Evolutionary conservation across 257 asterid genomes (phyloP).

Genomic region (Orobanche coerulescens): DNA sequence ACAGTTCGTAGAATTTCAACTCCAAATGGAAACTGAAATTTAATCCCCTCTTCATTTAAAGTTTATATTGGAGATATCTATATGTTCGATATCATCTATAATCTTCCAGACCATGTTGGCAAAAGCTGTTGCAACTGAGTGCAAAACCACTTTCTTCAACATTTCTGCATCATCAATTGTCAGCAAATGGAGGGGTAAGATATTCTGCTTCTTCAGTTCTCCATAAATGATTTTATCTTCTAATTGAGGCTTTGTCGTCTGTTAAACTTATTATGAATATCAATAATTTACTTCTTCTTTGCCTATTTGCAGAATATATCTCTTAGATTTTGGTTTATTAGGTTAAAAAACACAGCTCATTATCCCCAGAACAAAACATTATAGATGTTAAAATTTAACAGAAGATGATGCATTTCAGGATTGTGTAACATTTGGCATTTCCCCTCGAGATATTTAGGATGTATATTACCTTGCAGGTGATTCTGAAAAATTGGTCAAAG

Average conservation of each 20-base stretch:
- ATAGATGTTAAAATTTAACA: constrained; percentile 5
- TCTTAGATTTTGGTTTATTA: neutral
- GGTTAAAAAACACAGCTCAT: neutral
- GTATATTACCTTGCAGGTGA: constrained; percentile 56
- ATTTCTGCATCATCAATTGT: constrained; percentile 98
- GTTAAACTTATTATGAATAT: neutral
- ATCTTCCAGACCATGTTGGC: constrained; percentile 92
- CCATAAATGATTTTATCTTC: neutral
- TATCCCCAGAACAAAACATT: constrained; percentile 1
- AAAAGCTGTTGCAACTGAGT: constrained; percentile 99
- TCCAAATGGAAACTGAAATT: constrained; percentile 7
- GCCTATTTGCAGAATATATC: constrained; percentile 4
- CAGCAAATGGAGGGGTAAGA: constrained; percentile 99
- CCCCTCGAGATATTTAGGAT: constrained; percentile 11
- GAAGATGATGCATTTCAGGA: neutral
- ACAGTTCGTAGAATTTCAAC: neutral
- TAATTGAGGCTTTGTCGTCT: neutral
- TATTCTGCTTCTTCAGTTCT: constrained; percentile 5
- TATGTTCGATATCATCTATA: constrained; percentile 6
- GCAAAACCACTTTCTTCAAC: constrained; percentile 97
- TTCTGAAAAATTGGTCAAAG: constrained; percentile 92
- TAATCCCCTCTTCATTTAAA: constrained; percentile 1
- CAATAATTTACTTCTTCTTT: constrained; percentile 10
- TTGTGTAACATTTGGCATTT: constrained; percentile 6
- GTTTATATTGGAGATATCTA: neutral